phyloP scores from a whole-genome alignment of 805 yeast species.

The Kuraishia piskuri region DNA sequence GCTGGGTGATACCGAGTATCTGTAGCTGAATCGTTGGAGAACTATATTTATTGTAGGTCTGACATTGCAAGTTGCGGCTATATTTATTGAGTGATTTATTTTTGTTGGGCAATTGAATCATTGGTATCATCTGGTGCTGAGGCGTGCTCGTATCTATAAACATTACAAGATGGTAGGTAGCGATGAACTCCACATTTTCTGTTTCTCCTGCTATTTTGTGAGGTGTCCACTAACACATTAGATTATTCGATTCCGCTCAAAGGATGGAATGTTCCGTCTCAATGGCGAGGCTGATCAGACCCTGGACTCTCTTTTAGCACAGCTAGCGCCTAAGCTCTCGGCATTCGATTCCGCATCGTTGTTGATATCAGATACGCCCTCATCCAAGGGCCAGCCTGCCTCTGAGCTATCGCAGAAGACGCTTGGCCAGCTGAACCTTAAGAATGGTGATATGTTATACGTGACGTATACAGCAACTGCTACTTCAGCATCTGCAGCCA shows the following conservation, averaged over 20 bases:
- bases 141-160: not conserved
- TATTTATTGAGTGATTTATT: too few species aligned
- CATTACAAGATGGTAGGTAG: not conserved
- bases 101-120: too few species aligned
- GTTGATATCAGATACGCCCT: slow-evolving; percentile 36
- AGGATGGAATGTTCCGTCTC: slow-evolving; percentile 75
- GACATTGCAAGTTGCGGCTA: too few species aligned
- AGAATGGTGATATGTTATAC: slow-evolving; percentile 54
- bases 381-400: slow-evolving; percentile 32
- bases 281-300: slow-evolving; percentile 20
- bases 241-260: slow-evolving; percentile 77
- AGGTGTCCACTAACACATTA: not conserved
- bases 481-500: not conserved
- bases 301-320: slow-evolving; percentile 17
- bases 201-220: not conserved
- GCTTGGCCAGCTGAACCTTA: slow-evolving; percentile 36
- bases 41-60: too few species aligned
- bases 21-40: too few species aligned
- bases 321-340: slow-evolving; percentile 22
- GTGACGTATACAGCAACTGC: slow-evolving; percentile 23
- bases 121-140: not conserved
- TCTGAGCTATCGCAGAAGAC: slow-evolving; percentile 17
- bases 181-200: not conserved
- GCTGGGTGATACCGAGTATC: too few species aligned
- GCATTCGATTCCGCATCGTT: slow-evolving; percentile 17